phyloP scores from a whole-genome alignment of 2,329 filamentous ascomycete species.

The Calonectria fujianensis region DNA sequence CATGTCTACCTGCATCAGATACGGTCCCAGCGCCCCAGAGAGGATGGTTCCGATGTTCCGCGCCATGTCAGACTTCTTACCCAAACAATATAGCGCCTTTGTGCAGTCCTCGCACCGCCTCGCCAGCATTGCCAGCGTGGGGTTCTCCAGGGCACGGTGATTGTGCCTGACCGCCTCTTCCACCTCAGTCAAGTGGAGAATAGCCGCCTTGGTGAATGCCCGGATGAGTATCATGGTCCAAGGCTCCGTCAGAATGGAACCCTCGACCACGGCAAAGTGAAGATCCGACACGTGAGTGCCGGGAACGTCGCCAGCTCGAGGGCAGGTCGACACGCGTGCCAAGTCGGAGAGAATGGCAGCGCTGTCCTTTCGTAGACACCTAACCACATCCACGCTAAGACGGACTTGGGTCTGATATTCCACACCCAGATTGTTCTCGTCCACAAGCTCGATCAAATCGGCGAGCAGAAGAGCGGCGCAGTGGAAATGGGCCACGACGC shows the following conservation, averaged over 20 bases:
- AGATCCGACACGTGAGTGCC: constrained; percentile 61
- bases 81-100: constrained; percentile 72
- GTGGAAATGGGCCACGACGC: constrained; percentile 75
- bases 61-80: constrained; percentile 72
- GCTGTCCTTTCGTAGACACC: constrained; percentile 65
- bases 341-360: constrained; percentile 69
- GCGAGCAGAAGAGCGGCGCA: constrained; percentile 73
- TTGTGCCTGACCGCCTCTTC: constrained; percentile 56
- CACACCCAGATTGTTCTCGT: constrained; percentile 60
- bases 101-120: constrained; percentile 69
- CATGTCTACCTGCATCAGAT: constrained; percentile 49
- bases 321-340: constrained; percentile 66
- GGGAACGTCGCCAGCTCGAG: constrained; percentile 52
- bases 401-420: constrained; percentile 55
- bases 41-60: constrained; percentile 54
- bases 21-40: constrained; percentile 52
- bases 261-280: constrained; percentile 72
- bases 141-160: constrained; percentile 47
- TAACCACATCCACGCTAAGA: constrained; percentile 58
- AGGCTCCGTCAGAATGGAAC: constrained; percentile 75
- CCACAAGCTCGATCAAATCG: constrained; percentile 71
- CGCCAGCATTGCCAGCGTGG: constrained; percentile 54
- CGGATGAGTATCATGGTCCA: constrained; percentile 75
- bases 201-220: constrained; percentile 69
- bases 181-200: constrained; percentile 61